Base-by-base conservation (phyloP, 768 basidiomycete species). In the Astraeus odoratus region DNA sequence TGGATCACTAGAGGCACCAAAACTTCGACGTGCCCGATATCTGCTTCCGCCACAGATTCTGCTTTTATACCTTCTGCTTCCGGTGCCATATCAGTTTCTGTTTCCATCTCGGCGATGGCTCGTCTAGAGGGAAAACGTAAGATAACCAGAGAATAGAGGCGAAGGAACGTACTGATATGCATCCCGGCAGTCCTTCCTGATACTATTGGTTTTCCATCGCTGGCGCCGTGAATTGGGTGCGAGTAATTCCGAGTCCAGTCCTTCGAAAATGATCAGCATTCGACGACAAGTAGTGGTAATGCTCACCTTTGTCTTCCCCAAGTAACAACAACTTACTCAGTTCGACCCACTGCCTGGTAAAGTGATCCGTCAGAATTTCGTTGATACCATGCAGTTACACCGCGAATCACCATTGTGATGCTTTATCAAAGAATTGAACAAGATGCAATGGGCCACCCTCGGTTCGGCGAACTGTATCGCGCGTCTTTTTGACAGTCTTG, bases 341-440 rank as follows among this genome's bases (percentile, higher is more conserved):
- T 3, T 68, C 57, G 3, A 89, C 68, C 70, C 75, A 83, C 65
- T 78, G 74, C 86, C 86, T 88, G 46, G 13, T 38, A 35, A 24
- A 12, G 12, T 15, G 5, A 22, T 4, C 7, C 15, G 15, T 39
- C 20, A 25, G 18, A 39, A 29, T 10, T 24, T 38, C 31, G 22
- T n/a, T 39, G 29, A 31, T 42, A 44, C 13, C 20, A 16, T 34
- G 15, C 16, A 29, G 8, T 26, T 13, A n/a, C n/a, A 29, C 3
- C 24, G 38, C 20, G 1, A 55, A 75, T 12, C 54, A 80, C 85
- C 89, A 85, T 49, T 83, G 75, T 50, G 72, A 67, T 1, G 66
- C 57, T 42, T 75, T 76, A 57, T 93, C 90, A 59, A 74, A 93
- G 66, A 91, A 95, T 37, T 77, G 80, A n/a, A 93, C 76, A 34